Base-by-base conservation (phyloP, 78 protist genomes). In the Fonticula alba region DNA sequence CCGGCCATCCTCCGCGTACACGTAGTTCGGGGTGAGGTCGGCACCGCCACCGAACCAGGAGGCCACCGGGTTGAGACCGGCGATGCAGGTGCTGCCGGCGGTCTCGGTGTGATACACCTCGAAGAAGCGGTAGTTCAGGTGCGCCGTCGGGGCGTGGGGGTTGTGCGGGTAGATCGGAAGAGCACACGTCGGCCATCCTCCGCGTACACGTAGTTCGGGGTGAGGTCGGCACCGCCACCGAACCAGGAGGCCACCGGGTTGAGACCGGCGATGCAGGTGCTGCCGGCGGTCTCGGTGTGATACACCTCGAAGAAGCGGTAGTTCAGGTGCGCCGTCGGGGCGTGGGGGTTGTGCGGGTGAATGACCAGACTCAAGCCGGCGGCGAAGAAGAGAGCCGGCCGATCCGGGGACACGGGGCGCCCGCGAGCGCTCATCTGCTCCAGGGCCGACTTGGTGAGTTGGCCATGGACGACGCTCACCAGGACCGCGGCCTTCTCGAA, bases 1-100 rank as follows among this genome's bases (percentile, higher is more conserved):
- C 32, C 24, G 17, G 43, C 17, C 43, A 7, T 38, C 43, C 43
- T 38, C 17, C 17, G 17, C 17, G 43, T 7, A 38, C 43, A 3
- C 43, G 54, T 66, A 62, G 38, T 20, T 11, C 10, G 81, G 81
- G 26, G 81, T 75, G 36, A 75, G 67, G 33, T 75, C 81, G 38
- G 40, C 36, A 3, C 81, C 81, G n/a, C 81, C 81, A 22, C 81
- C 81, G 37, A 75, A 75, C 81, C 81, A 75, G 74, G 72, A 68
- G 15, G 15, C 54, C n/a, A 29, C 31, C 46, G 27, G 47, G n/a
- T n/a, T n/a, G n/a, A n/a, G n/a, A n/a, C n/a, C n/a, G n/a, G n/a
- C n/a, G n/a, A n/a, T n/a, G n/a, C n/a, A n/a, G n/a, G n/a, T n/a
- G n/a, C n/a, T n/a, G n/a, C n/a, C n/a, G n/a, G n/a, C n/a, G n/a